Conservation (phyloP, 805 yeast species). For the Sugiyamaella qingdaonensis region DNA sequence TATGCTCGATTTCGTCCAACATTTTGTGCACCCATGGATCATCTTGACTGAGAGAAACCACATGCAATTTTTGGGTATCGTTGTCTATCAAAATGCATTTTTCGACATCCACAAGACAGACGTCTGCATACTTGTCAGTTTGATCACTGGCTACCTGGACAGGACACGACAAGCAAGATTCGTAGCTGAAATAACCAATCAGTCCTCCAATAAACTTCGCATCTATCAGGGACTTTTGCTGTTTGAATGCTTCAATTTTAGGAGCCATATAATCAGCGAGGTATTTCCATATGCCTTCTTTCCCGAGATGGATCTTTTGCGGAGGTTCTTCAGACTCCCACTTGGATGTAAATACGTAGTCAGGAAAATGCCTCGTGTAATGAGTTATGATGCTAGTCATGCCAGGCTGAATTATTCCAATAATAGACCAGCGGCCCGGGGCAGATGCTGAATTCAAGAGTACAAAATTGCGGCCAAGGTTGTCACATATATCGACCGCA, state of each 20-base stretch:
- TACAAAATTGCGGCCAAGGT: constrained; percentile 45
- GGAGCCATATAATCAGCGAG: constrained; percentile 47
- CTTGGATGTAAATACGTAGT: constrained; percentile 16
- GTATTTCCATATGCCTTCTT: constrained; percentile 44
- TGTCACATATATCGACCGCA: constrained; percentile 53
- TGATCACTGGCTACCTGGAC: not conserved
- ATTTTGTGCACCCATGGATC: constrained; percentile 18
- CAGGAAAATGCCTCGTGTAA: constrained; percentile 16
- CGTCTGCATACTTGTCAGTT: constrained; percentile 45
- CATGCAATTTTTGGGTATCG: constrained; percentile 40
- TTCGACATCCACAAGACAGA: constrained; percentile 68
- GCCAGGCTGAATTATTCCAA: constrained; percentile 48
- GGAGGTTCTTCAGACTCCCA: constrained; percentile 8
- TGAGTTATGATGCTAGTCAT: constrained; percentile 20
- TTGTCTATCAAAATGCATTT: constrained; percentile 57
- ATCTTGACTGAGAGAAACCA: constrained; percentile 46
- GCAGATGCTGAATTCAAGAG: constrained; percentile 71
- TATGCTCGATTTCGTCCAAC: constrained; percentile 21
- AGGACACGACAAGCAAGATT: constrained; percentile 46
- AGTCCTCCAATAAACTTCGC: constrained; percentile 76
- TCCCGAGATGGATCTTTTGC: not conserved
- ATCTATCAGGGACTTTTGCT: constrained; percentile 29
- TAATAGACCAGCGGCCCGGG: constrained; percentile 86
- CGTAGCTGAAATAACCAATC: constrained; percentile 82
- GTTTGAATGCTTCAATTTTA: constrained; percentile 26